phyloP scores from a whole-genome alignment of 1,284 basidiomycete genomes.

The Boletus smithii region DNA sequence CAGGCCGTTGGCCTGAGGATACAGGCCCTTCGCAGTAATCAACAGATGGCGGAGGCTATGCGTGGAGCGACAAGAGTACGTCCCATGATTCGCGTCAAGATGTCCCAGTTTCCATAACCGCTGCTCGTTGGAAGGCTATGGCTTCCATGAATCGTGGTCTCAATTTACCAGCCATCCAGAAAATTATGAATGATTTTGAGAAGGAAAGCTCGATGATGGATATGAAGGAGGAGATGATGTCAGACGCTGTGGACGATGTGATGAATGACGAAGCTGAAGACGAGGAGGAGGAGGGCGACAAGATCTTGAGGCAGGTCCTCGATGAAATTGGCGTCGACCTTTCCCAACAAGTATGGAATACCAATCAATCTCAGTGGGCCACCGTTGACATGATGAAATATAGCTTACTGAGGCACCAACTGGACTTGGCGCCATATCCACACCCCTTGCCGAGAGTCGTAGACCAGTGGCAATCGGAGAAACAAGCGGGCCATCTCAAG shows the following conservation, averaged over 20 bases:
- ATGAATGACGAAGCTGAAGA: slow-evolving; percentile 94
- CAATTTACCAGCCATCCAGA: slow-evolving; percentile 92
- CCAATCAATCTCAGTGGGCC: slow-evolving; percentile 2
- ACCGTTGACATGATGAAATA: slow-evolving; percentile 10
- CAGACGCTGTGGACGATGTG: slow-evolving; percentile 95
- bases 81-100: slow-evolving; percentile 12
- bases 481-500: slow-evolving; percentile 41
- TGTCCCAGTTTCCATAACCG: slow-evolving; percentile 1
- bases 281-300: slow-evolving; percentile 94
- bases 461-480: slow-evolving; percentile 82
- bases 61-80: slow-evolving; percentile 91
- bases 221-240: slow-evolving; percentile 99
- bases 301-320: slow-evolving; percentile 93
- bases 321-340: slow-evolving; percentile 96
- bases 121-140: slow-evolving; percentile 73
- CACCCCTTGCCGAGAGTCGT: slow-evolving; percentile 61
- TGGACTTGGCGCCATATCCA: slow-evolving; percentile 55
- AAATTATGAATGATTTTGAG: slow-evolving; percentile 98
- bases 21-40: slow-evolving; percentile 94
- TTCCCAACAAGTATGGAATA: slow-evolving; percentile 75
- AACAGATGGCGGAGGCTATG: slow-evolving; percentile 99
- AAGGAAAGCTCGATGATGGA: slow-evolving; percentile 97
- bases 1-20: slow-evolving; percentile 96
- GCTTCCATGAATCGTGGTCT: slow-evolving; percentile 95
- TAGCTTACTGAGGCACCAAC: slow-evolving; percentile 85